A percentile compares a stretch with the other conserved stretches of the same genome.
phyloP scores from a whole-genome alignment of 1,284 basidiomycete genomes.

The Gymnopus androsaceus region DNA sequence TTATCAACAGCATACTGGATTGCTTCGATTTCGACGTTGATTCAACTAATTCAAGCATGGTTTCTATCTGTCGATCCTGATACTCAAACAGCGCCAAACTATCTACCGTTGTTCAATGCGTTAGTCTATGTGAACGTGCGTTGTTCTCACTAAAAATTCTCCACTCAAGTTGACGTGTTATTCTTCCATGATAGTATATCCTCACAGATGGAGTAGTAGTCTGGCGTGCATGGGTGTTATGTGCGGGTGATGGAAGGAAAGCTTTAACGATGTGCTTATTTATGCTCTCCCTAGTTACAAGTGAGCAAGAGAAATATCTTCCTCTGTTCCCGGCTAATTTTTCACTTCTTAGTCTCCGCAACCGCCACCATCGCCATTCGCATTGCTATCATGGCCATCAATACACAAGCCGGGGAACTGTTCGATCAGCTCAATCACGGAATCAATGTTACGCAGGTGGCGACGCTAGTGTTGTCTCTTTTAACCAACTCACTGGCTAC shows the following conservation, averaged over 20 bases:
- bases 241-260: constrained; percentile 15
- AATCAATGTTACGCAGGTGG: constrained; percentile 20
- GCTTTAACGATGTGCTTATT: background rate
- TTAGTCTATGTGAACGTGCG: constrained; percentile 2
- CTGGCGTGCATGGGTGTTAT: constrained; percentile 28
- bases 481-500: constrained; percentile 24
- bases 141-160: background rate
- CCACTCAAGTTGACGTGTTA: background rate
- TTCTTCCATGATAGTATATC: constrained; percentile 19
- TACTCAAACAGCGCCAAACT: background rate
- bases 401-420: constrained; percentile 1
- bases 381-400: constrained; percentile 4
- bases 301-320: constrained; percentile 11
- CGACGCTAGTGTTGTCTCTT: constrained; percentile 17
- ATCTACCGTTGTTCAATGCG: constrained; percentile 9
- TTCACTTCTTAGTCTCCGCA: constrained; percentile 17
- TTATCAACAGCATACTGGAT: constrained; percentile 2
- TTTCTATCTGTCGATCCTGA: constrained; percentile 2
- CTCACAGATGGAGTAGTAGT: constrained; percentile 26
- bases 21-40: constrained; percentile 1
- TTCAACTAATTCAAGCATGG: constrained; percentile 10
- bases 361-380: constrained; percentile 20
- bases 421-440: constrained; percentile 2
- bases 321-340: background rate
- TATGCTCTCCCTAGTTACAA: constrained; percentile 18